These are phyloP conservation scores for Leptographium wingfieldii DNA, from an alignment of 2,329 filamentous ascomycete species.

Conservation along the genomic window DNA sequence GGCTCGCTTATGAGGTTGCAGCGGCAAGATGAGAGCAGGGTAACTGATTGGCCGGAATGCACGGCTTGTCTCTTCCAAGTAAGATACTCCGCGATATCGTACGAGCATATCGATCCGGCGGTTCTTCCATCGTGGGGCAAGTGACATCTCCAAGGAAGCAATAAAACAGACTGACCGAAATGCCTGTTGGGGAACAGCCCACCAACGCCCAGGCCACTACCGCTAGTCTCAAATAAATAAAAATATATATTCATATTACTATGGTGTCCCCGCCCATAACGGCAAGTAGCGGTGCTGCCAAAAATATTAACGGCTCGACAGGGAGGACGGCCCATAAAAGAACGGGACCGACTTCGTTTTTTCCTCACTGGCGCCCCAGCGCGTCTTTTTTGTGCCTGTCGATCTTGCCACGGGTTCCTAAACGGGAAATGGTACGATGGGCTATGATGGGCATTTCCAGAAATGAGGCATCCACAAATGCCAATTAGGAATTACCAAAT, in stretches of 20 bases:
- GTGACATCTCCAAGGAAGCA: not conserved
- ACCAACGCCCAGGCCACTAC: not conserved
- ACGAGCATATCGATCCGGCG: not conserved
- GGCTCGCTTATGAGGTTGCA: conserved; percentile 1
- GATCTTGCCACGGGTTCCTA: not conserved
- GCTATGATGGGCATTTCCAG: not conserved
- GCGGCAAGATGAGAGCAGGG: not conserved
- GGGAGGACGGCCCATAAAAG: not conserved
- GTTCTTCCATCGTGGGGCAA: not conserved
- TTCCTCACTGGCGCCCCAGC: not conserved
- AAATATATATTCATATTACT: not conserved
- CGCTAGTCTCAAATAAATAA: not conserved
- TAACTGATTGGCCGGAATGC: not conserved
- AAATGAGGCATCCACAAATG: not conserved
- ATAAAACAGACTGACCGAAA: not conserved
- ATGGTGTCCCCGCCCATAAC: not conserved
- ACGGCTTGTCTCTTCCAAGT: not conserved
- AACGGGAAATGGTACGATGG: not conserved
- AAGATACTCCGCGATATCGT: not conserved
- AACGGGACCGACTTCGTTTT: not conserved
- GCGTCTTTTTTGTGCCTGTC: not conserved
- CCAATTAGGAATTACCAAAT: not conserved
- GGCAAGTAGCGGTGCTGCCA: not conserved
- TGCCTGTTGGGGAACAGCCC: not conserved
- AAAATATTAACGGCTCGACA: not conserved